phyloP scores from a whole-genome alignment of 2,329 filamentous ascomycete species.

The Colletotrichum navitas region DNA sequence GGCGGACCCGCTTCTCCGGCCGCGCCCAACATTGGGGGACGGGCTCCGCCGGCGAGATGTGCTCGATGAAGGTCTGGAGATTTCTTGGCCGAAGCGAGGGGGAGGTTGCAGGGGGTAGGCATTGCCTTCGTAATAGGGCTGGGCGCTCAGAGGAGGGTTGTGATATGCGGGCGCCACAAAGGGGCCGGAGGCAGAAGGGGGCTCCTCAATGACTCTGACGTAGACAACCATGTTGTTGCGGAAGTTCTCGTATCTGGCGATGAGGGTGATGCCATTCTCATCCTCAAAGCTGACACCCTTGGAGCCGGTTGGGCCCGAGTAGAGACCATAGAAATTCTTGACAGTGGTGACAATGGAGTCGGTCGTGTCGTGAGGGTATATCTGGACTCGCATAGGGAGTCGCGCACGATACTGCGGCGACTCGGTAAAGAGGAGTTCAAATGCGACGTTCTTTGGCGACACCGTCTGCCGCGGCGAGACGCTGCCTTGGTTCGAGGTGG shows the following conservation, averaged over 20 bases:
- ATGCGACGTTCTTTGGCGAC: conserved; percentile 80
- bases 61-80: conserved; percentile 77
- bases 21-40: conserved; percentile 77
- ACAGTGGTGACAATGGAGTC: conserved; percentile 98
- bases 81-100: conserved; percentile 69
- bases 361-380: conserved; percentile 94
- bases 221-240: conserved; percentile 92
- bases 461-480: conserved; percentile 61
- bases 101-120: conserved; percentile 60
- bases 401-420: conserved; percentile 78
- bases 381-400: conserved; percentile 88
- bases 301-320: conserved; percentile 76
- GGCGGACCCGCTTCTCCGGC: conserved; percentile 82
- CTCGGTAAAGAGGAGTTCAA: conserved; percentile 79
- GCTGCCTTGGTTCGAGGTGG: conserved; percentile 58
- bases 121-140: conserved; percentile 69
- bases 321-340: conserved; percentile 98
- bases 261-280: conserved; percentile 87
- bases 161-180: conserved; percentile 67
- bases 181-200: conserved; percentile 57
- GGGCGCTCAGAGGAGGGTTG: conserved; percentile 63
- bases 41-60: conserved; percentile 81
- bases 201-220: conserved; percentile 83
- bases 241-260: conserved; percentile 97
- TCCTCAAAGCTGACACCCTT: conserved; percentile 97